Base-by-base conservation (phyloP, 345 rosid species). In the Noccaea caerulescens region DNA sequence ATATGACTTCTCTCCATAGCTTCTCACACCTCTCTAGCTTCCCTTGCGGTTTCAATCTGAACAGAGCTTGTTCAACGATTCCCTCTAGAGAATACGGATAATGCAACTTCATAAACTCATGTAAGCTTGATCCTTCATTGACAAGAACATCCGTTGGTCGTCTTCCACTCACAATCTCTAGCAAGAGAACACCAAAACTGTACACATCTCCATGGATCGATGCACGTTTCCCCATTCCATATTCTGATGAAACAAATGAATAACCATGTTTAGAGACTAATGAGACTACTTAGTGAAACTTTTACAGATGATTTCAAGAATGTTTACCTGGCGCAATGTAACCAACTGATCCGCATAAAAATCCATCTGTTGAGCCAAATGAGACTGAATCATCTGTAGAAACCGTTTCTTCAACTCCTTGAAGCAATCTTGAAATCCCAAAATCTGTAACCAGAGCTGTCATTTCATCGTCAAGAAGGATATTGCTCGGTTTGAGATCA, bases 401-500 rank as follows among this genome's bases (percentile, higher is more conserved):
- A 65, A 33, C 59, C 0, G 16, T 66, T 8, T 83, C 87, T 63
- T 81, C 91, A 11, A 54, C 38, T 9, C 80, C 81, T 80, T 81
- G 82, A 43, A 89, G 76, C 73, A 91, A 59, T 63, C 82, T 91
- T 36, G 97, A 68, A 8, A 94, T 94, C 34, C 97, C 99, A 10
- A 94, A 93, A 82, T 94, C 97, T 1, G 97, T 78, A 20, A 94
- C 91, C 74, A 94, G 61, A 71, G 97, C 97, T 1, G 92, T 94
- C 90, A 94, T 80, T 53, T 89, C 90, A 6, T 88, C 82, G 30
- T 94, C 97, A 10, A 89, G 97, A 66, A 94, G 95, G 66, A 94
- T 86, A 47, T 91, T 94, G 84, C 96, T 89, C 0, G 97, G 99
- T 72, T 94, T 94, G 10, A 94, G 90, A 79, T 94, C 99, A 67